phyloP scores from a whole-genome alignment of 1,284 basidiomycete species.

The Microbotryum violaceum region DNA sequence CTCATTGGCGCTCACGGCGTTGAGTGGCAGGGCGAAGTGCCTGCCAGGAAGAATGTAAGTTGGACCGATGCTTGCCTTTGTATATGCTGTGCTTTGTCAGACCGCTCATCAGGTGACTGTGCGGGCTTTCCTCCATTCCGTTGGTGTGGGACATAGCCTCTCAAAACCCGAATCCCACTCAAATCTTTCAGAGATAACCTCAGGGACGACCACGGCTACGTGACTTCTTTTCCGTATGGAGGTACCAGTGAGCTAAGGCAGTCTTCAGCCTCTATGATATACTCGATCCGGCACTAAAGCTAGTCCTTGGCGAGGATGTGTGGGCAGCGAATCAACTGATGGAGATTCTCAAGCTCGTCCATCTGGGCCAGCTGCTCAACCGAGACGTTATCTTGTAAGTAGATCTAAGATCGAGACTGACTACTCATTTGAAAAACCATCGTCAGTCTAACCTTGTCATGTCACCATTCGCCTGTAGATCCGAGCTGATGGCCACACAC shows the following conservation, averaged over 20 bases:
- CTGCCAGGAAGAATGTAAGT: constrained; percentile 13
- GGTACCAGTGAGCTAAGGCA: constrained; percentile 17
- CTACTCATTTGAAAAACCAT: neutral
- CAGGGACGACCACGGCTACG: constrained; percentile 16
- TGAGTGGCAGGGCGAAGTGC: constrained; percentile 8
- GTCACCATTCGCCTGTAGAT: constrained; percentile 1
- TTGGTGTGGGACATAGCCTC: constrained; percentile 1
- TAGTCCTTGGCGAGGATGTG: neutral
- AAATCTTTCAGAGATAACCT: constrained; percentile 26
- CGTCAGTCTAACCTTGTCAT: neutral
- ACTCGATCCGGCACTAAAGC: neutral
- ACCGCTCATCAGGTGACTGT: neutral
- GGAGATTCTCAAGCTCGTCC: constrained; percentile 29
- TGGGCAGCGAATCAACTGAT: constrained; percentile 25
- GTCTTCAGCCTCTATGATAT: neutral
- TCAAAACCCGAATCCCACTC: constrained; percentile 20
- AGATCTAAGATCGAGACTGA: neutral
- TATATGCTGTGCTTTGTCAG: too few relatives aligned
- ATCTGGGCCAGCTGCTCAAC: constrained; percentile 23
- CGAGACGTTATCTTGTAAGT: constrained; percentile 24
- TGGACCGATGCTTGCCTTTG: too few relatives aligned
- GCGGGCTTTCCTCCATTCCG: neutral
- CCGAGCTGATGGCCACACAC: constrained; percentile 25
- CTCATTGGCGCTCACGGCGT: neutral
- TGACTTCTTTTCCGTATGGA: constrained; percentile 28